Conservation (phyloP, 2,329 filamentous ascomycete species). For the Chaetomium olivaceum region DNA sequence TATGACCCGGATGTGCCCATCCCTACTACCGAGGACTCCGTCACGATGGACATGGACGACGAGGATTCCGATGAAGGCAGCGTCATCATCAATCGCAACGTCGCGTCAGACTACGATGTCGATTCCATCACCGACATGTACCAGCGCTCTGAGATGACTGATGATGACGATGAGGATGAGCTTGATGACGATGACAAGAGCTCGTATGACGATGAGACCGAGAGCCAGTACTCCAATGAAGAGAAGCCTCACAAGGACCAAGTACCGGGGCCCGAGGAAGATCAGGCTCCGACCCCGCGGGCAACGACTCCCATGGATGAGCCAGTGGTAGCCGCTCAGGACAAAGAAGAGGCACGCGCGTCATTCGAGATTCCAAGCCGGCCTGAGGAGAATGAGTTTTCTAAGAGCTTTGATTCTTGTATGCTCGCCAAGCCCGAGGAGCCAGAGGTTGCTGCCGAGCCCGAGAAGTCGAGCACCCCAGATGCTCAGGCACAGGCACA, state of each 20-base stretch:
- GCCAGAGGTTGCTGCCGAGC: slow-evolving; percentile 39
- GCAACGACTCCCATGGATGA: slow-evolving; percentile 44
- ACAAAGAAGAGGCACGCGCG: neutral
- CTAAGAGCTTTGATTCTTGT: slow-evolving; percentile 48
- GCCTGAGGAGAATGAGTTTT: slow-evolving; percentile 37
- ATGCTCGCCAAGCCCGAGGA: slow-evolving; percentile 49
- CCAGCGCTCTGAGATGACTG: slow-evolving; percentile 47
- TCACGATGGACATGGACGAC: slow-evolving; percentile 50
- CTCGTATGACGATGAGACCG: slow-evolving; percentile 45
- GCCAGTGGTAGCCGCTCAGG: slow-evolving; percentile 13
- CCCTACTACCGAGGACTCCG: slow-evolving; percentile 75
- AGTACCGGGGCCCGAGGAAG: slow-evolving; percentile 32
- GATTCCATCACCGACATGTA: slow-evolving; percentile 70
- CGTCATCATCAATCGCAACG: slow-evolving; percentile 66
- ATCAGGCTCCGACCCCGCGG: slow-evolving; percentile 48
- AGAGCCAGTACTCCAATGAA: slow-evolving; percentile 57
- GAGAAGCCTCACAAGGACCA: slow-evolving; percentile 22
- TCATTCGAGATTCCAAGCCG: slow-evolving; percentile 25
- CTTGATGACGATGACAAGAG: slow-evolving; percentile 35
- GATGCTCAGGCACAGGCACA: slow-evolving; percentile 43
- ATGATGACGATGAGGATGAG: slow-evolving; percentile 36
- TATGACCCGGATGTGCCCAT: slow-evolving; percentile 89
- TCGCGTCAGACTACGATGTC: slow-evolving; percentile 62
- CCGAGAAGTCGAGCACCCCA: slow-evolving; percentile 41
- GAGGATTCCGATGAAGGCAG: slow-evolving; percentile 52